phyloP scores from a whole-genome alignment of 1,284 basidiomycete species.

The Heterobasidion irregulare region DNA sequence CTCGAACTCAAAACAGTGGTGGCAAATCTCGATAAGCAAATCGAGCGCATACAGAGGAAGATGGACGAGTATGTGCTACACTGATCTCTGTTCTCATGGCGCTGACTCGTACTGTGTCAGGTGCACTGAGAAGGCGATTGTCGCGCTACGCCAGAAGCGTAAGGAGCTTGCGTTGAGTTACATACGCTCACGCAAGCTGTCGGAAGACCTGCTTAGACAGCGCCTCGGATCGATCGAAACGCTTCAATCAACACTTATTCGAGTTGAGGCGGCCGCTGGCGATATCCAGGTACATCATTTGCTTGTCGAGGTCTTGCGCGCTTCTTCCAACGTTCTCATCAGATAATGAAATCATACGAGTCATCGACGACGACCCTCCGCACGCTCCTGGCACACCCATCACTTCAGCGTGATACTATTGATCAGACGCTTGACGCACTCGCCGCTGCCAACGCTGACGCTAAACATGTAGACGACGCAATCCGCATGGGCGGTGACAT shows the following conservation, averaged over 20 bases:
- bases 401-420: conserved; percentile 68
- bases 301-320: not conserved
- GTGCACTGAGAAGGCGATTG: conserved; percentile 56
- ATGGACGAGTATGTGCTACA: conserved; percentile 51
- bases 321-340: not conserved
- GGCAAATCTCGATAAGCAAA: conserved; percentile 53
- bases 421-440: conserved; percentile 85
- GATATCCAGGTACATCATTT: conserved; percentile 69
- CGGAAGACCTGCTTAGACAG: conserved; percentile 73
- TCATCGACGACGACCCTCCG: conserved; percentile 73
- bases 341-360: conserved; percentile 86
- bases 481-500: conserved; percentile 61
- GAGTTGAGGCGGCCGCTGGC: conserved; percentile 82
- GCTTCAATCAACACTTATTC: conserved; percentile 68
- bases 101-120: conserved; percentile 26
- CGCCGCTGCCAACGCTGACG: conserved; percentile 74
- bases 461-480: conserved; percentile 75
- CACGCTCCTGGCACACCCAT: conserved; percentile 71
- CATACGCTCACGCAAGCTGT: conserved; percentile 70
- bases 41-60: conserved; percentile 55
- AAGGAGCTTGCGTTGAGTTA: conserved; percentile 70
- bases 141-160: conserved; percentile 59
- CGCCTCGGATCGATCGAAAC: conserved; percentile 70
- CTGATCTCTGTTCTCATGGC: not conserved
- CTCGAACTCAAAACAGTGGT: conserved; percentile 68